These are phyloP conservation scores for Phytophthora vignae DNA, from an alignment of 352 stramenopile genomes.

Conservation along the genomic window DNA sequence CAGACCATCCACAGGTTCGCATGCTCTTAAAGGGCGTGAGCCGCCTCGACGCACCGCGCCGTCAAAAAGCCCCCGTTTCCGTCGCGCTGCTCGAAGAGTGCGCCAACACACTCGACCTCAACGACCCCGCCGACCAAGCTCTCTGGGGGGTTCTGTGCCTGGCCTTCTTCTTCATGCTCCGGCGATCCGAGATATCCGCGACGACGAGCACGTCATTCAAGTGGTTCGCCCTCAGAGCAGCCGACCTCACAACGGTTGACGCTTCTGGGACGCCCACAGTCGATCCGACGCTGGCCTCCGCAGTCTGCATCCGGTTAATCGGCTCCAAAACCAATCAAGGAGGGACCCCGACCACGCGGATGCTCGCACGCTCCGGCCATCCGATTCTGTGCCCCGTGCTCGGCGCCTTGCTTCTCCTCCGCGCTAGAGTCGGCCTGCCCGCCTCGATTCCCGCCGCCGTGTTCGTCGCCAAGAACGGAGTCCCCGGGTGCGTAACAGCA, in stretches of 20 bases:
- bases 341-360: background rate
- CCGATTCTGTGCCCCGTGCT: too few relatives aligned
- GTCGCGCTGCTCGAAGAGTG: too few relatives aligned
- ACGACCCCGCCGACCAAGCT: too few relatives aligned
- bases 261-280: background rate
- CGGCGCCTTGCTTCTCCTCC: background rate
- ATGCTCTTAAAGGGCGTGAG: too few relatives aligned
- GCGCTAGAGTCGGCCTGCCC: background rate
- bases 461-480: too few relatives aligned
- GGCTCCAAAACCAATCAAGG: conserved; percentile 19
- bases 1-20: too few relatives aligned
- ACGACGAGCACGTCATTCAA: too few relatives aligned
- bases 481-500: background rate
- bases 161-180: conserved; percentile 20
- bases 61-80: too few relatives aligned
- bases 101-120: too few relatives aligned
- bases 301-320: background rate
- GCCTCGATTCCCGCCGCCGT: background rate
- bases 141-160: too few relatives aligned
- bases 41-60: too few relatives aligned
- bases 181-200: conserved; percentile 13
- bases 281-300: background rate
- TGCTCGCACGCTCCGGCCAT: background rate
- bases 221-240: conserved; percentile 7
- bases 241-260: background rate